A percentile compares a stretch with the other conserved stretches of the same genome.
These are phyloP conservation scores for Cyberlindnera bimundalis DNA, from an alignment of 805 yeast genomes.

Conservation along the genomic window DNA sequence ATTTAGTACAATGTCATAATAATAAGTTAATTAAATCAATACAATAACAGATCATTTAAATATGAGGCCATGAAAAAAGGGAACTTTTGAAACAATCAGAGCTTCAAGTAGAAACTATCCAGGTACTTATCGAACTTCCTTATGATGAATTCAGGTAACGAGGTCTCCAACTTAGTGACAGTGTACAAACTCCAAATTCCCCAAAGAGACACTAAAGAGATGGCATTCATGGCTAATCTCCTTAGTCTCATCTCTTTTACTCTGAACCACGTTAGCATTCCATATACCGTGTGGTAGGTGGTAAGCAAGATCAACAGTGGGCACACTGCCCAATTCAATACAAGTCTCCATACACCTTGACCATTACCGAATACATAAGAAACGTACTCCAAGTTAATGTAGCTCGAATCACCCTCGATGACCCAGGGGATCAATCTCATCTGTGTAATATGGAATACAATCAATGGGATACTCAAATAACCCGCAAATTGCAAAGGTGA, in stretches of 20 bases:
- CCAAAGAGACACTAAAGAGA: conserved; percentile 34
- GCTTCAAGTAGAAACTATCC: too few relatives aligned
- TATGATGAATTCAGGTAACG: conserved; percentile 15
- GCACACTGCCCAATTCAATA: conserved; percentile 32
- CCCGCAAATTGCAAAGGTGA: conserved; percentile 64
- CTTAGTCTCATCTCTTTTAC: conserved; percentile 39
- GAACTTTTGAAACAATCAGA: too few relatives aligned
- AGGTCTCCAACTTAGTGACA: conserved; percentile 7
- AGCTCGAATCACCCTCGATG: conserved; percentile 63
- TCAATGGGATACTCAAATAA: conserved; percentile 43
- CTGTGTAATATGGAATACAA: conserved; percentile 44
- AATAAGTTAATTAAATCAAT: too few relatives aligned
- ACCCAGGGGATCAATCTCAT: conserved; percentile 48
- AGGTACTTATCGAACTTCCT: conserved; percentile 20
- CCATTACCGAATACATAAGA: conserved; percentile 34
- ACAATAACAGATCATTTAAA: too few relatives aligned
- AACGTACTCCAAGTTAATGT: conserved; percentile 50
- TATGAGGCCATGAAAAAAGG: background rate
- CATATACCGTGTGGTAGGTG: conserved; percentile 54
- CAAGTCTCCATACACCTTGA: conserved; percentile 26
- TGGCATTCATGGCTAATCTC: conserved; percentile 40
- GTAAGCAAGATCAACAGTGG: conserved; percentile 35
- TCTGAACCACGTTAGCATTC: conserved; percentile 45
- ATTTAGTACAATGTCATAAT: too few relatives aligned
- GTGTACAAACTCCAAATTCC: conserved; percentile 36